Base-by-base conservation (phyloP, 208 protist species). In the Angomonas deanei region DNA sequence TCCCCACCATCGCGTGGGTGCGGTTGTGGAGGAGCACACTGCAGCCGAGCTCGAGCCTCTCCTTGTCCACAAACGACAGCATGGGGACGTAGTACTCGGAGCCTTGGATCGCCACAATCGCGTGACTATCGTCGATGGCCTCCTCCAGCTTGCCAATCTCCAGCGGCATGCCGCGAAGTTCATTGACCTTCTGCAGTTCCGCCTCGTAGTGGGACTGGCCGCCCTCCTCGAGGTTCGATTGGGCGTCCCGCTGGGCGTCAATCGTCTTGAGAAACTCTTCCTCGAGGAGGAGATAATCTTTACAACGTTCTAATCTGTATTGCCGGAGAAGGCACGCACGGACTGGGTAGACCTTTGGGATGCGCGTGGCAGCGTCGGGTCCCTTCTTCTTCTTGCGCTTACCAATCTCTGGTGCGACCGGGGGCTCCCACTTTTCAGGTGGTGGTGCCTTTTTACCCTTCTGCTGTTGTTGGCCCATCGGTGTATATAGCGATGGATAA, bases 81-180 rank as follows among this genome's bases (percentile, higher is more conserved):
- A 99, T 98, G 36, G 88, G 88, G 3, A 99, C 99, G 78, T 99
- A 99, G 78, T 99, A 99, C 80, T 99, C 97, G 21, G 96, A 89
- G 28, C 97, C 97, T 0, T 96, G 76, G 8, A 93, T 94, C 11
- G 88, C 96, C 0, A 99, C 97, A 56, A 99, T 99, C 26, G 96
- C 97, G 78, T 99, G 98, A 56, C 98, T 98, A 67, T 99, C 99
- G 77, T 99, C 98, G 63, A 99, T 98, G 28, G 99, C 98, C 84
- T 99, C 99, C 82, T 99, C 98, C 0, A 99, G 81, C 26, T 85
- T 99, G 21, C 97, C 98, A 23, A 99, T 97, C 42, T 94, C 84
- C 70, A 99, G 92, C 42, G 99, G 98, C 31, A 91, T 96, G 42
- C 99, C 99, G 47, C 99, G 93, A 17, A 99, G 61, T 28, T 99